phyloP scores from a whole-genome alignment of 1,139 yeast genomes.

The Hyphopichia khmerensis region DNA sequence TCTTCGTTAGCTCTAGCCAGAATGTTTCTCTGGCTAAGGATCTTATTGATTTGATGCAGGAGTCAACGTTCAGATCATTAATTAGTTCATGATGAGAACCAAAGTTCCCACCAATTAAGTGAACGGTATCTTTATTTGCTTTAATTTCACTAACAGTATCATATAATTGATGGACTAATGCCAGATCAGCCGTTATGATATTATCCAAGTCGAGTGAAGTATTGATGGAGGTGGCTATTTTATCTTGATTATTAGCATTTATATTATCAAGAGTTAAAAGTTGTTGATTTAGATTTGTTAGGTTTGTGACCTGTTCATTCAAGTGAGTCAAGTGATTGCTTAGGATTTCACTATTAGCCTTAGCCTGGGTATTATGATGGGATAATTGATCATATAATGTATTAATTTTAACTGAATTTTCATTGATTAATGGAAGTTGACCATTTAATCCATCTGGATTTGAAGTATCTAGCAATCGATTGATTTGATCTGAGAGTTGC shows the following conservation, averaged over 20 bases:
- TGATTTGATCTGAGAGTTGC: constrained; percentile 22
- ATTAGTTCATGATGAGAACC: constrained; percentile 32
- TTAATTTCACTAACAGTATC: constrained; percentile 63
- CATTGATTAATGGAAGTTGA: constrained; percentile 15
- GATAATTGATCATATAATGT: constrained; percentile 33
- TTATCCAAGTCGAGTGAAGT: constrained; percentile 29
- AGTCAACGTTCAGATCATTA: constrained; percentile 41
- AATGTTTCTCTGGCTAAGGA: constrained; percentile 77
- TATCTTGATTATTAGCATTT: constrained; percentile 19
- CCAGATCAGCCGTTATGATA: constrained; percentile 42
- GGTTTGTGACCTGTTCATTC: constrained; percentile 25
- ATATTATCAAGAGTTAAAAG: constrained; percentile 22
- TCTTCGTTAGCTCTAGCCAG: constrained; percentile 41
- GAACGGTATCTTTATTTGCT: constrained; percentile 66
- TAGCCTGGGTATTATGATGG: constrained; percentile 40
- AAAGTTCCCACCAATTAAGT: constrained; percentile 56
- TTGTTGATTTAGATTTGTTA: constrained; percentile 25
- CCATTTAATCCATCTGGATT: constrained; percentile 9
- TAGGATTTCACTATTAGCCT: constrained; percentile 33
- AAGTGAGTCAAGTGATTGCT: constrained; percentile 35
- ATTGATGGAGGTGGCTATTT: constrained; percentile 16
- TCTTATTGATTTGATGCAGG: constrained; percentile 57
- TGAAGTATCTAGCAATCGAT: constrained; percentile 13
- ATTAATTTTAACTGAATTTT: constrained; percentile 21
- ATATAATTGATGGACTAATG: constrained; percentile 51